Conservation (phyloP, 257 asterid species). For the Henckelia pumila region DNA sequence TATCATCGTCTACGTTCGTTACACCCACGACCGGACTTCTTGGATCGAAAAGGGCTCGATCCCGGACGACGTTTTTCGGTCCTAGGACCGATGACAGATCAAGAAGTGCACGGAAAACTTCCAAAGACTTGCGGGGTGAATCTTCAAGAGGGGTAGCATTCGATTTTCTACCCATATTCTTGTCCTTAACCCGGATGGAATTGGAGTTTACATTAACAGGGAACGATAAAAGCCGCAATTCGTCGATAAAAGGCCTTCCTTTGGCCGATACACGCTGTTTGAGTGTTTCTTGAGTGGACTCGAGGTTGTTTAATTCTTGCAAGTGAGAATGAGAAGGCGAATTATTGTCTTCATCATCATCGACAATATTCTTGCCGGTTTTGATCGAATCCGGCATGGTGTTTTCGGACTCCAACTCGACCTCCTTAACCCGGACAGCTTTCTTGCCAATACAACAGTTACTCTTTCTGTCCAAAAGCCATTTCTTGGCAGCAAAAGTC, state of each 20-base stretch:
- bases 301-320: conserved; percentile 26
- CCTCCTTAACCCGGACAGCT: conserved; percentile 59
- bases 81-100: too few species aligned
- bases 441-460: conserved; percentile 68
- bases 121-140: conserved; percentile 60
- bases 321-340: not conserved
- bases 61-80: too few species aligned
- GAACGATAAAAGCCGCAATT: conserved; percentile 51
- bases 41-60: too few species aligned
- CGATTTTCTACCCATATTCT: conserved; percentile 21
- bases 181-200: conserved; percentile 15
- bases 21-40: conserved; percentile 56
- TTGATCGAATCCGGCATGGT: conserved; percentile 22
- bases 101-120: conserved; percentile 60
- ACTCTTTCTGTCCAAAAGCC: conserved; percentile 61
- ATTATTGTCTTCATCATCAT: not conserved
- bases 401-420: conserved; percentile 34
- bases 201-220: conserved; percentile 52
- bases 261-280: conserved; percentile 54
- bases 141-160: conserved; percentile 33
- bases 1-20: conserved; percentile 53
- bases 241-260: conserved; percentile 36
- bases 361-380: not conserved
- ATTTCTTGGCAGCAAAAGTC: conserved; percentile 30
- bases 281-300: conserved; percentile 21